These are phyloP conservation scores for Heterobasidion annosum DNA, from an alignment of 1,284 basidiomycete genomes.

Conservation along the genomic window DNA sequence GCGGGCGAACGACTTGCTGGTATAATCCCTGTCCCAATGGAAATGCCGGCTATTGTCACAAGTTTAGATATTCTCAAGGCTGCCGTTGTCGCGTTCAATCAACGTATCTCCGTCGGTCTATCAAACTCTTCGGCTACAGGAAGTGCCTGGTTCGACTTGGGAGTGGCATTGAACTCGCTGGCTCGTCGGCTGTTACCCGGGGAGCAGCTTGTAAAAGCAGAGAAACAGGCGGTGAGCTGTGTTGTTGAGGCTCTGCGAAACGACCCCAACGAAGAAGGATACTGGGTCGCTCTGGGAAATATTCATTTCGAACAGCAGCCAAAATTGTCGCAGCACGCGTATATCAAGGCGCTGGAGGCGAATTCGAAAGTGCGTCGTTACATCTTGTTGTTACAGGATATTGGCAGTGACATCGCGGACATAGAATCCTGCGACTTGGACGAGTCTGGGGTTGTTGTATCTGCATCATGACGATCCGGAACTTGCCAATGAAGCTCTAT, in stretches of 20 bases:
- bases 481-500: slow-evolving; percentile 82
- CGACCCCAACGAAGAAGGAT: slow-evolving; percentile 65
- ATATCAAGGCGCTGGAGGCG: slow-evolving; percentile 83
- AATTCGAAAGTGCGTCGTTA: slow-evolving; percentile 56
- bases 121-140: slow-evolving; percentile 48
- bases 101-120: slow-evolving; percentile 62
- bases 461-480: slow-evolving; percentile 76
- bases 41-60: slow-evolving; percentile 16
- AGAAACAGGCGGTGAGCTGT: slow-evolving; percentile 51
- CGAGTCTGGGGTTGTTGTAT: slow-evolving; percentile 87
- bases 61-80: slow-evolving; percentile 38
- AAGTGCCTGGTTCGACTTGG: slow-evolving; percentile 75
- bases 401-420: not conserved
- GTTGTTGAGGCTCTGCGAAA: slow-evolving; percentile 72
- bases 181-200: slow-evolving; percentile 21
- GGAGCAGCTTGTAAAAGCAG: slow-evolving; percentile 22
- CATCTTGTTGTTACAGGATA: not conserved
- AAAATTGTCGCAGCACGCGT: slow-evolving; percentile 83
- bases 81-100: slow-evolving; percentile 66
- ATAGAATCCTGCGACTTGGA: slow-evolving; percentile 77
- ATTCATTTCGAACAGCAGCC: slow-evolving; percentile 64
- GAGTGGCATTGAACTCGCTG: slow-evolving; percentile 56
- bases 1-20: slow-evolving; percentile 31
- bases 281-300: slow-evolving; percentile 81
- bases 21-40: slow-evolving; percentile 26